A percentile compares a stretch with the other conserved stretches of the same genome.
These are phyloP conservation scores for Blastocladiella britannica DNA, from an alignment of 192 early-diverging fungal genomes.

Conservation along the genomic window DNA sequence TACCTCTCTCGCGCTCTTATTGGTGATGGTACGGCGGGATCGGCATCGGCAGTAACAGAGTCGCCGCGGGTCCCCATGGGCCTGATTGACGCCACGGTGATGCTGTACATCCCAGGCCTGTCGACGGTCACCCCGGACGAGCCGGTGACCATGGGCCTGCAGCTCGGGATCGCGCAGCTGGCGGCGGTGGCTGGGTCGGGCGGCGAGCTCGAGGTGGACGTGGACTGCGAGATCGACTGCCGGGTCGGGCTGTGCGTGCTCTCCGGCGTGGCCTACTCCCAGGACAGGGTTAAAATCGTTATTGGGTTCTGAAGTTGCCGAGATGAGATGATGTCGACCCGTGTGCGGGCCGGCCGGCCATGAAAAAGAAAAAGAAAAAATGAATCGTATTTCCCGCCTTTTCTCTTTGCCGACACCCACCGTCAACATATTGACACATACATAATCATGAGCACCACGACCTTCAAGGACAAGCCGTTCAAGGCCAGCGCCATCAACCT, in stretches of 20 bases:
- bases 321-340: too few species aligned
- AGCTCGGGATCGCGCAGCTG: background rate
- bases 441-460: too few species aligned
- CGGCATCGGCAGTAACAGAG: too few species aligned
- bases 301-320: background rate
- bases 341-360: too few species aligned
- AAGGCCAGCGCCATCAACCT: background rate
- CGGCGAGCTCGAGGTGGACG: background rate
- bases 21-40: too few species aligned
- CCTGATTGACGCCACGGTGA: background rate
- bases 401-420: too few species aligned
- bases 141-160: background rate
- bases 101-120: background rate
- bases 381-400: too few species aligned
- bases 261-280: background rate
- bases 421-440: too few species aligned
- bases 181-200: background rate
- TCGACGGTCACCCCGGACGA: background rate
- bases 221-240: background rate
- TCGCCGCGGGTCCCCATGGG: too few species aligned
- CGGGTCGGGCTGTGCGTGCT: background rate
- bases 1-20: background rate
- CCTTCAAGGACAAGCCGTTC: background rate
- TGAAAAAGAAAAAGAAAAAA: too few species aligned
- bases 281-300: background rate